These are phyloP conservation scores for Modicella reniformis DNA, from an alignment of 371 early-diverging fungal species.

Conservation along the genomic window DNA sequence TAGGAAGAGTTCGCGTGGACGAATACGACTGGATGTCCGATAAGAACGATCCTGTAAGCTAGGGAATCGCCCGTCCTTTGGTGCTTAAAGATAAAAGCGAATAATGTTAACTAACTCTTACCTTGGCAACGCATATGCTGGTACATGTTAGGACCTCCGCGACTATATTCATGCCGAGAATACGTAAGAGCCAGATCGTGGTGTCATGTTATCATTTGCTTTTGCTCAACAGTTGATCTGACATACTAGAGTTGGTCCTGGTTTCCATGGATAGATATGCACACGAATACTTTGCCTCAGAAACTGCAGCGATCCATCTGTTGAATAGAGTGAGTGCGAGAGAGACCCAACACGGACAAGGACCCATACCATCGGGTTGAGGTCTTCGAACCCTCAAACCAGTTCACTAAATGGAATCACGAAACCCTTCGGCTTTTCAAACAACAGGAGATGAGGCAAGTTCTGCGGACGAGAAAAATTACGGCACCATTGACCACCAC, in stretches of 20 bases:
- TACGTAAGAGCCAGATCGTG: conserved; percentile 54
- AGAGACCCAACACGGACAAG: not conserved
- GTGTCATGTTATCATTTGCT: not conserved
- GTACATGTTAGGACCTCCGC: conserved; percentile 58
- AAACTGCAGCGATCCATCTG: conserved; percentile 45
- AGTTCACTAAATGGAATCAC: too few relatives aligned
- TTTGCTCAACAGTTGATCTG: not conserved
- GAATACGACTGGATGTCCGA: conserved; percentile 71
- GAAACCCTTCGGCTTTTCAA: not conserved
- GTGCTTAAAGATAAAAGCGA: not conserved
- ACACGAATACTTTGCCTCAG: conserved; percentile 49
- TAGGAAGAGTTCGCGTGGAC: conserved; percentile 61
- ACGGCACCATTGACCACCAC: conserved; percentile 64
- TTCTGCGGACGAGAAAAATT: conserved; percentile 57
- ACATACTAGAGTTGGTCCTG: not conserved
- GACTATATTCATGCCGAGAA: conserved; percentile 68
- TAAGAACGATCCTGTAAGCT: conserved; percentile 60
- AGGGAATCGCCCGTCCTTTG: not conserved
- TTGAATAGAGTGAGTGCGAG: conserved; percentile 33
- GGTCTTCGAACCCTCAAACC: not conserved
- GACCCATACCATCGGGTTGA: not conserved
- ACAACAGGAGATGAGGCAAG: conserved; percentile 65
- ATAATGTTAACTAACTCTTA: not conserved
- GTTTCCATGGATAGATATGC: conserved; percentile 40
- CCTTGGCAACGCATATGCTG: too few relatives aligned